A percentile compares a stretch with the other conserved stretches of the same genome.
Conservation (phyloP, 2,329 filamentous ascomycete species). For the Colletotrichum phormii region DNA sequence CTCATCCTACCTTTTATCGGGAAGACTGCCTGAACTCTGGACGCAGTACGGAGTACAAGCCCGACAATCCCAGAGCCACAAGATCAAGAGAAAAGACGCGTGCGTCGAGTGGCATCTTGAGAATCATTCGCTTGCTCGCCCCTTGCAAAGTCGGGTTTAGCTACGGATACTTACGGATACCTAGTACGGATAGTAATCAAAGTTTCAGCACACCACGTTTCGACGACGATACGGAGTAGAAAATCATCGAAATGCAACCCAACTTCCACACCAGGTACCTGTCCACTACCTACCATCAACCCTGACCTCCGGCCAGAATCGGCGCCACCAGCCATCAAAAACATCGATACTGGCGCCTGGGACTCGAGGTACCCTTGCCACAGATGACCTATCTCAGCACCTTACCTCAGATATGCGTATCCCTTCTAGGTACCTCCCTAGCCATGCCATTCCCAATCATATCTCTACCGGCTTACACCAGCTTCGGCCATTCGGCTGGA, state of each 20-base stretch:
- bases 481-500: neutral
- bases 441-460: constrained; percentile 9
- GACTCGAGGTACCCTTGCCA: neutral
- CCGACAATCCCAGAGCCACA: neutral
- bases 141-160: neutral
- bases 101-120: neutral
- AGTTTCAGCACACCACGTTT: neutral
- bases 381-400: neutral
- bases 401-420: no score
- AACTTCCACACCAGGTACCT: neutral
- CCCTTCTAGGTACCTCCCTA: neutral
- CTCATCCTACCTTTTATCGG: no score
- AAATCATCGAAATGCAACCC: constrained; percentile 6
- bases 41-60: neutral
- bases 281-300: neutral
- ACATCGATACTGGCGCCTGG: neutral
- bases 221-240: neutral
- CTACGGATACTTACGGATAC: neutral
- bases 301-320: constrained; percentile 1
- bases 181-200: no score
- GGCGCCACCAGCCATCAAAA: constrained; percentile 6
- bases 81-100: neutral
- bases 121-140: no score
- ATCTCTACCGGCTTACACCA: neutral
- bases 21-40: no score